phyloP scores from a whole-genome alignment of 208 protist species.

The Leishmania tropica region DNA sequence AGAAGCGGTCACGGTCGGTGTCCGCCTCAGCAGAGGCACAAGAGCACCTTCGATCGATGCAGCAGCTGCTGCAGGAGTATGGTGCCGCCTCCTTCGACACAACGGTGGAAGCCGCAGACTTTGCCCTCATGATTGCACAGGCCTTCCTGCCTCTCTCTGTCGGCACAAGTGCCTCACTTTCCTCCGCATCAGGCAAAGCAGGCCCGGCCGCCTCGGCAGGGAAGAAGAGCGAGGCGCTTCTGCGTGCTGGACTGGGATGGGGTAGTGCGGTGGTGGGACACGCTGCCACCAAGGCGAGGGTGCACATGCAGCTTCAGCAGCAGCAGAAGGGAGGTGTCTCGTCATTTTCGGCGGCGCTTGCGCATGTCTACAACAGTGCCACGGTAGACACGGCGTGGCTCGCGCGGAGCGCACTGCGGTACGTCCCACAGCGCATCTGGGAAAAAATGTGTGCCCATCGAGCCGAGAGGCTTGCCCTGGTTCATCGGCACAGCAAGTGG shows the following conservation, averaged over 20 bases:
- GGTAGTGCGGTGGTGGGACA: slow-evolving; percentile 29
- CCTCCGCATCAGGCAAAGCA: not conserved
- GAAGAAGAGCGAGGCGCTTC: slow-evolving; percentile 23
- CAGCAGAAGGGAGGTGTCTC: slow-evolving; percentile 22
- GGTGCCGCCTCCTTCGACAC: slow-evolving; percentile 61
- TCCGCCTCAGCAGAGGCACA: not conserved
- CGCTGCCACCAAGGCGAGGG: slow-evolving; percentile 22
- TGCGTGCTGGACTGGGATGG: slow-evolving; percentile 31
- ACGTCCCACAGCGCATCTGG: slow-evolving; percentile 48
- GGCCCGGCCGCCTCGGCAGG: not conserved
- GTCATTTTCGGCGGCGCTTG: not conserved
- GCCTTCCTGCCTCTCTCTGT: slow-evolving; percentile 46
- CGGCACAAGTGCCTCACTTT: slow-evolving; percentile 4
- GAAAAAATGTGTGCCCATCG: slow-evolving; percentile 51
- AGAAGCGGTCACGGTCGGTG: slow-evolving; percentile 2
- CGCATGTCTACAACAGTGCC: slow-evolving; percentile 56
- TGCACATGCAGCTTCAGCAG: slow-evolving; percentile 34
- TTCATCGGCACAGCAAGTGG: slow-evolving; percentile 34
- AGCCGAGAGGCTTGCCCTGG: slow-evolving; percentile 12
- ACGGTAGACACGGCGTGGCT: slow-evolving; percentile 64
- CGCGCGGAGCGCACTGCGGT: slow-evolving; percentile 56
- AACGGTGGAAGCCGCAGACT: slow-evolving; percentile 60
- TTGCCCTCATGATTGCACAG: slow-evolving; percentile 52
- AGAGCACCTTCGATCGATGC: slow-evolving; percentile 22
- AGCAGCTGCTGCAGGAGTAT: slow-evolving; percentile 34